These are phyloP conservation scores for Boletus patriciae DNA, from an alignment of 768 basidiomycete genomes.

Conservation along the genomic window DNA sequence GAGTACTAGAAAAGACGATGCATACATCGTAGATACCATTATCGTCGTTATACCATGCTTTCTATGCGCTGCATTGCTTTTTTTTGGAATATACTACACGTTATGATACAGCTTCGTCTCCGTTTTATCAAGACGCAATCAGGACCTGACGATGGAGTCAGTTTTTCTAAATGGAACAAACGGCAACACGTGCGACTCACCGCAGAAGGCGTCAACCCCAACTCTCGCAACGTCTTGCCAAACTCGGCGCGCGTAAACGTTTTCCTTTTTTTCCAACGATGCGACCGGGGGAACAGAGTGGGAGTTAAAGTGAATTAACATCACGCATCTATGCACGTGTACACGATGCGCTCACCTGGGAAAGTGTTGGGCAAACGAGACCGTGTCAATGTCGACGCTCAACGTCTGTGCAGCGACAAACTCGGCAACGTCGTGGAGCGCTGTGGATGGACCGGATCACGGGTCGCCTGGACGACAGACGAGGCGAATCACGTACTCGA, in stretches of 20 bases:
- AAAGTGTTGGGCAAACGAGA: constrained; percentile 78
- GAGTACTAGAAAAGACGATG: constrained; percentile 37
- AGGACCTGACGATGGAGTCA: constrained; percentile 57
- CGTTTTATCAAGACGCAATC: constrained; percentile 41
- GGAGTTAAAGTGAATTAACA: too few relatives aligned
- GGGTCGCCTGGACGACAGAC: too few relatives aligned
- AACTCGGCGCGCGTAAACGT: constrained; percentile 72
- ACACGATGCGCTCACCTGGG: constrained; percentile 58
- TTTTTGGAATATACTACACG: too few relatives aligned
- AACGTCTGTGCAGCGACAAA: constrained; percentile 76
- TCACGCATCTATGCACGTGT: not conserved
- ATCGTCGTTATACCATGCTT: not conserved
- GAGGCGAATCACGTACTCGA: constrained; percentile 51
- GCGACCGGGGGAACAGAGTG: too few relatives aligned
- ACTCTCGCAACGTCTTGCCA: constrained; percentile 73
- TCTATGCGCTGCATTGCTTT: too few relatives aligned
- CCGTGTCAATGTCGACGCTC: constrained; percentile 70
- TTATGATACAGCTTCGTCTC: not conserved
- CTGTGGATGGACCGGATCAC: constrained; percentile 38
- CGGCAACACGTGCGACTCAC: constrained; percentile 25
- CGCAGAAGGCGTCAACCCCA: constrained; percentile 90
- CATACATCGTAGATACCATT: not conserved
- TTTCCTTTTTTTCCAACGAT: constrained; percentile 43
- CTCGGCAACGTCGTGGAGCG: constrained; percentile 83
- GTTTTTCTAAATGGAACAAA: not conserved